Evolutionary conservation across 73 alveolate genomes (phyloP), one percentile per base, ranked within the genome.

Genomic region (Durusdinium trenchii): DNA sequence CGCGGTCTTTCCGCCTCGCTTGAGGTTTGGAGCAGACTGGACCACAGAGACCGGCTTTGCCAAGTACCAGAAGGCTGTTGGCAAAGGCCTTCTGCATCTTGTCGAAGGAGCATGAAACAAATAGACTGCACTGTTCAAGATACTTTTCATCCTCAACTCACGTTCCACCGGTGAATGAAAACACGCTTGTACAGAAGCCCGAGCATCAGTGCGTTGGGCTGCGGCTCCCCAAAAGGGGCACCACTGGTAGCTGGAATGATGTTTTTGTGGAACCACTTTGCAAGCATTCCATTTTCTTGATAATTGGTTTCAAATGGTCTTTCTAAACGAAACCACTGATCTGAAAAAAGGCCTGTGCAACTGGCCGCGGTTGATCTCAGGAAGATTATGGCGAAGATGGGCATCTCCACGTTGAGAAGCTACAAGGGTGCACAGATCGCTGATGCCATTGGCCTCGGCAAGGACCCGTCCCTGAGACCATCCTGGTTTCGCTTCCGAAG

Each of bases 371-470:
- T 42, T 45, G 26, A n/a, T 1, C 46, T 48, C n/a, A 61, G 83
- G 99, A 96, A 96, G 86, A 69, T 96, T 73, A 96, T 96, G 99
- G 98, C 99, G 35, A 96, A 96, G 94, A 96, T 96, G 98, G 99
- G 99, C 67, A 81, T 96, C 84, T 96, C 99, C 50, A 85, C 98
- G 9, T 51, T 96, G 82, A 91, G 86, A 73, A 62, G 94, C 85
- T 96, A 96, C 98, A 96, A 96, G 98, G 99, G 99, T 40, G 99
- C 99, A 30, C 98, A 96, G 81, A 84, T 96, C 46, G 82, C 84
- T 14, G 98, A 96, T 51, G 98, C 98, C 73, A 52, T 96, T 30
- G 99, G 99, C 28, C 45, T 96, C 46, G 61, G 90, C 84, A 73
- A 86, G 61, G 99, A 81, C 46, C 20, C 4, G 1, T 1, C n/a